These are phyloP conservation scores for Durotheca rogersii DNA, from an alignment of 495 filamentous ascomycete genomes.

Conservation along the genomic window DNA sequence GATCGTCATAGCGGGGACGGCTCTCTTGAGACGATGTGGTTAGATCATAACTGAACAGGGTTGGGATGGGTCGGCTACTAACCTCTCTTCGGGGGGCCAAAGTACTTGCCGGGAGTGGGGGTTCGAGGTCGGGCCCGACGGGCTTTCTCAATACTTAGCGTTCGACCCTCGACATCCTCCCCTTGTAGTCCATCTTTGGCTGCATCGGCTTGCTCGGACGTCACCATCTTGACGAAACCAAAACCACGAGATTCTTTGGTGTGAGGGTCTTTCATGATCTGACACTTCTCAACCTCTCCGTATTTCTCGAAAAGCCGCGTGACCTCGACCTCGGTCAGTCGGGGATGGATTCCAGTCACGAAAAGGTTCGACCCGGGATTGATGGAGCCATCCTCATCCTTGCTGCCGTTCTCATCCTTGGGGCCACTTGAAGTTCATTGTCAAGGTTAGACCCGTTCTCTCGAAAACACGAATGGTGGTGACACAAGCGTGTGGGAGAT, in stretches of 20 bases:
- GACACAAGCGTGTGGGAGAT: not conserved
- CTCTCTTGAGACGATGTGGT: slow-evolving; percentile 6
- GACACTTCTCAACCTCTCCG: slow-evolving; percentile 96
- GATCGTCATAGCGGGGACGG: slow-evolving; percentile 46
- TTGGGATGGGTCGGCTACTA: slow-evolving; percentile 45
- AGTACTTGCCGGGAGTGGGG: slow-evolving; percentile 98
- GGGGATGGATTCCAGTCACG: slow-evolving; percentile 96
- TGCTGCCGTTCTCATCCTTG: slow-evolving; percentile 55
- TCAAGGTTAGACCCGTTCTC: slow-evolving; percentile 3
- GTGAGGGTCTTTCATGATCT: slow-evolving; percentile 99
- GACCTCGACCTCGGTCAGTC: slow-evolving; percentile 86
- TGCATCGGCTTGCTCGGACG: slow-evolving; percentile 88
- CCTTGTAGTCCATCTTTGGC: slow-evolving; percentile 96
- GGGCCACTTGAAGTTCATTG: slow-evolving; percentile 39
- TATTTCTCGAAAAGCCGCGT: slow-evolving; percentile 97
- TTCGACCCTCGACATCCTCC: slow-evolving; percentile 92
- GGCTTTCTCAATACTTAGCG: slow-evolving; percentile 98
- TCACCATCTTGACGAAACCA: slow-evolving; percentile 98
- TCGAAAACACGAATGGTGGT: not conserved
- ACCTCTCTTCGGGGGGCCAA: slow-evolving; percentile 98
- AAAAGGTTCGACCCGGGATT: slow-evolving; percentile 98
- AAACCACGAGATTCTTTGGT: slow-evolving; percentile 98
- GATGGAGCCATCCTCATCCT: slow-evolving; percentile 71
- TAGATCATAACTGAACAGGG: slow-evolving; percentile 1
- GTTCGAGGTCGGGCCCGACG: slow-evolving; percentile 91